These are phyloP conservation scores for Diaporthe capsici DNA, from an alignment of 2,329 filamentous ascomycete genomes.

Conservation along the genomic window DNA sequence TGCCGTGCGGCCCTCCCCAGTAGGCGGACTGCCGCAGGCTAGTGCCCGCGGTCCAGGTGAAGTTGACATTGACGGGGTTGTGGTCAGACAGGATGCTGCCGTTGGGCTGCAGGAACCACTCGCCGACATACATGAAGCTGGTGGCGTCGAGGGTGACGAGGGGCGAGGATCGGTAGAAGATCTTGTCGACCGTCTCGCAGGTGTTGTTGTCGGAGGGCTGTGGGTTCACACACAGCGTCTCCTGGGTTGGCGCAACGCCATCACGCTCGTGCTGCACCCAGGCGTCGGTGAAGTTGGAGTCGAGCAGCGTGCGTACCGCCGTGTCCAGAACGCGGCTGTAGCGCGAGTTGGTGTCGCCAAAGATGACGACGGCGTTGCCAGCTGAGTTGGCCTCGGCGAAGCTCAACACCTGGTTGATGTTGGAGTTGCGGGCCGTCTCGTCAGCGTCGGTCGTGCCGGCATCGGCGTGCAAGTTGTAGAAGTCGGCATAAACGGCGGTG, in stretches of 20 bases:
- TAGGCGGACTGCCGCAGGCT: conserved; percentile 60
- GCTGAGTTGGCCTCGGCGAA: conserved; percentile 69
- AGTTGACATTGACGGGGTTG: conserved; percentile 72
- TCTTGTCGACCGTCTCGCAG: conserved; percentile 78
- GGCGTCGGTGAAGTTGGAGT: conserved; percentile 66
- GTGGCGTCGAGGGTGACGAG: conserved; percentile 62
- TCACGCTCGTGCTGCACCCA: conserved; percentile 70
- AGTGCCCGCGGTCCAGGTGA: conserved; percentile 59
- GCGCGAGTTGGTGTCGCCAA: conserved; percentile 76
- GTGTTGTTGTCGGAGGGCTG: conserved; percentile 56
- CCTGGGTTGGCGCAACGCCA: conserved; percentile 60
- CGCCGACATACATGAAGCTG: conserved; percentile 68
- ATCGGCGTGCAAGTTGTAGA: conserved; percentile 78
- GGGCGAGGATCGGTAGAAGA: conserved; percentile 70
- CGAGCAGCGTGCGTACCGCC: conserved; percentile 60
- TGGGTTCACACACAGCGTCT: conserved; percentile 71
- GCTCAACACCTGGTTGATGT: conserved; percentile 70
- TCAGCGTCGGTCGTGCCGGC: conserved; percentile 70
- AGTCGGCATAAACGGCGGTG: conserved; percentile 68
- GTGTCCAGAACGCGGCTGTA: conserved; percentile 71
- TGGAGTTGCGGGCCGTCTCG: conserved; percentile 67
- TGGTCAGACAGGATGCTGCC: conserved; percentile 74
- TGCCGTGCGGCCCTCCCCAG: conserved; percentile 64
- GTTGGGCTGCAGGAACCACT: conserved; percentile 69
- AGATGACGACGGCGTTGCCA: conserved; percentile 74